These are phyloP conservation scores for Populus deltoides DNA, from an alignment of 345 rosid species.

Conservation along the genomic window DNA sequence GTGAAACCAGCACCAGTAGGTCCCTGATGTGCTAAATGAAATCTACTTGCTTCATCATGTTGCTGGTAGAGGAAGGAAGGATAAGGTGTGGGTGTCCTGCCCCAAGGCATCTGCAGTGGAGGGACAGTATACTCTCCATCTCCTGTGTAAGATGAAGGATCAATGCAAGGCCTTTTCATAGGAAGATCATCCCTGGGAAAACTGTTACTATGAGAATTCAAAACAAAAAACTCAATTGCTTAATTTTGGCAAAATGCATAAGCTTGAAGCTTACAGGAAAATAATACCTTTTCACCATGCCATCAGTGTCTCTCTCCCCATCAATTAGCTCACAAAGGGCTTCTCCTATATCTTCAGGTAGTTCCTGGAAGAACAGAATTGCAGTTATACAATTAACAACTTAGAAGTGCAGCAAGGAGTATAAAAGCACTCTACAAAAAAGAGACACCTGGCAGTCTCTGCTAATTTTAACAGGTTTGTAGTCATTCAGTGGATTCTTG, in stretches of 20 bases:
- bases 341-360: slow-evolving; percentile 83
- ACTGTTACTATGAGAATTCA: slow-evolving; percentile 17
- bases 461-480: slow-evolving; percentile 96
- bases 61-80: slow-evolving; percentile 50
- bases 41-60: slow-evolving; percentile 54
- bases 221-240: slow-evolving; percentile 12
- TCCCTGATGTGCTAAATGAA: slow-evolving; percentile 44
- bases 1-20: slow-evolving; percentile 31
- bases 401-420: slow-evolving; percentile 3
- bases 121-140: slow-evolving; percentile 52
- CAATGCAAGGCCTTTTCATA: slow-evolving; percentile 49
- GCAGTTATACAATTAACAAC: slow-evolving; percentile 7
- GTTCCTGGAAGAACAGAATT: slow-evolving; percentile 49
- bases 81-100: slow-evolving; percentile 40
- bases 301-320: slow-evolving; percentile 48
- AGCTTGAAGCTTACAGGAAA: slow-evolving; percentile 3
- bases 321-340: slow-evolving; percentile 90
- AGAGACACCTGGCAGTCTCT: slow-evolving; percentile 88
- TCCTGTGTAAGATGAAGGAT: slow-evolving; percentile 52
- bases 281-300: slow-evolving; percentile 49
- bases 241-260: slow-evolving; percentile 4
- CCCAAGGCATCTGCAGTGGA: slow-evolving; percentile 39
- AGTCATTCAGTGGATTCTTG: slow-evolving; percentile 87
- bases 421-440: slow-evolving; percentile 3
- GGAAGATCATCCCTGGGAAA: slow-evolving; percentile 51